These are phyloP conservation scores for Pseudonitzschia pungens DNA, from an alignment of 108 stramenopile species.

Conservation along the genomic window DNA sequence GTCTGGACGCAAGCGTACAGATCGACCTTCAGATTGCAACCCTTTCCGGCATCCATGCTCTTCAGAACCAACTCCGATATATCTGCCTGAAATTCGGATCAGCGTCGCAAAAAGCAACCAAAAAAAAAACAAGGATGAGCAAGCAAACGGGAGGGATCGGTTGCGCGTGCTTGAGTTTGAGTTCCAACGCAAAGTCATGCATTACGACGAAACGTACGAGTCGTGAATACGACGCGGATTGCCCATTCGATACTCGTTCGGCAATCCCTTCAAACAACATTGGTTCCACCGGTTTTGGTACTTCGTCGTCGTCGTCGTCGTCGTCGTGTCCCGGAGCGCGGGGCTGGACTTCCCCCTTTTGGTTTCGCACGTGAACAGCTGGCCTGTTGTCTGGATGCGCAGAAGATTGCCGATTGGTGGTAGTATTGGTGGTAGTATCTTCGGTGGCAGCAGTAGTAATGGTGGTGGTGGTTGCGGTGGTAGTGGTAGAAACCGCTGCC, in stretches of 20 bases:
- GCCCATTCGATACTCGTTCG: not conserved
- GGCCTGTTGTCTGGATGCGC: not conserved
- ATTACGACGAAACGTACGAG: not conserved
- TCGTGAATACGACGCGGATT: not conserved
- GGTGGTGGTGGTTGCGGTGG: too few species aligned
- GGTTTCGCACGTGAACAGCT: not conserved
- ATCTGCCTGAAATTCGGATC: conserved; percentile 5
- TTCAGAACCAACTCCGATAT: conserved; percentile 1
- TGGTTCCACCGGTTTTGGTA: not conserved
- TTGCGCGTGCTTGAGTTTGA: too few species aligned
- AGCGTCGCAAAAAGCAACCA: not conserved
- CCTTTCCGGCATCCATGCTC: conserved; percentile 3
- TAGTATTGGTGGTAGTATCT: too few species aligned
- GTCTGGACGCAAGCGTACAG: conserved; percentile 63
- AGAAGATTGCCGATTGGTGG: conserved; percentile 2
- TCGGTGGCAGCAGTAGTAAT: too few species aligned
- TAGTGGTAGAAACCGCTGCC: too few species aligned
- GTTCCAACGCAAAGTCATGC: not conserved
- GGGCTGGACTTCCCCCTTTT: not conserved
- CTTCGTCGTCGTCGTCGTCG: not conserved
- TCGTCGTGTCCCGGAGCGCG: not conserved
- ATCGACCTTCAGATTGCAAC: conserved; percentile 33
- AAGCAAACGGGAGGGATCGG: not conserved
- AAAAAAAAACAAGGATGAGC: too few species aligned
- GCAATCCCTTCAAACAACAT: conserved; percentile 23